Base-by-base conservation (phyloP, 1,284 basidiomycete species). In the Phlebopus sp. region DNA sequence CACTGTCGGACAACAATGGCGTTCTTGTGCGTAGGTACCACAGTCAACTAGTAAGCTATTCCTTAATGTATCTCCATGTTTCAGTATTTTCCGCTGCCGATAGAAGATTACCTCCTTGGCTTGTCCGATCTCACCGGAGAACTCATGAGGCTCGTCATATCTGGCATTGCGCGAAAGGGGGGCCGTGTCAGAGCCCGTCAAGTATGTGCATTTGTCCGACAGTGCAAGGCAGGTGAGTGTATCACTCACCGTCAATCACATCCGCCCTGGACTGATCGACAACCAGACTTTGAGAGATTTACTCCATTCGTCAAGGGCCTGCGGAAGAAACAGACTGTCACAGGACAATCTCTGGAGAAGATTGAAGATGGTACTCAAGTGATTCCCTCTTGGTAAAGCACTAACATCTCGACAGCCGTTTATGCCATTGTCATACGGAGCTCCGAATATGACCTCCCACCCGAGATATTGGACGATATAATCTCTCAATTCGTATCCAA, bases 71-170 rank as follows among this genome's bases (percentile, higher is more conserved):
- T 13, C 17, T 44, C 40, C 41, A 14, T 43, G 30, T 31, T 29
- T 56, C 44, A 90, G 87, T 85, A 78, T 54, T 82, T 92, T 55
- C 78, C 81, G 10, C 59, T 92, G 23, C 75, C 90, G 2, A 64
- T 79, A 21, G 81, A 86, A 45, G 94, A 97, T 59, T 98, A 97
- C 64, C 74, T 97, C 13, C 79, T 98, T 2, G 96, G 96, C 13
- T 72, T 97, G 25, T 93, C 92, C 1, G 96, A 99, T 66, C 74
- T 99, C 29, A 97, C 93, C 0, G 96, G 96, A 36, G 96, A 98
- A 68, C 80, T 96, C n/a, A 98, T 98, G 96, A 81, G 96, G 31
- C 90, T 88, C 54, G 92, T 93, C 4, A 97, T 95, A 51, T 89
- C 83, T 36, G 75, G 81, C 11, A 79, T 89, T 39, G 74, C 85